Evolutionary conservation across 306 rosid species (phyloP), one percentile per base, ranked within the genome.

Genomic region (Lathyrus tuberosus): DNA sequence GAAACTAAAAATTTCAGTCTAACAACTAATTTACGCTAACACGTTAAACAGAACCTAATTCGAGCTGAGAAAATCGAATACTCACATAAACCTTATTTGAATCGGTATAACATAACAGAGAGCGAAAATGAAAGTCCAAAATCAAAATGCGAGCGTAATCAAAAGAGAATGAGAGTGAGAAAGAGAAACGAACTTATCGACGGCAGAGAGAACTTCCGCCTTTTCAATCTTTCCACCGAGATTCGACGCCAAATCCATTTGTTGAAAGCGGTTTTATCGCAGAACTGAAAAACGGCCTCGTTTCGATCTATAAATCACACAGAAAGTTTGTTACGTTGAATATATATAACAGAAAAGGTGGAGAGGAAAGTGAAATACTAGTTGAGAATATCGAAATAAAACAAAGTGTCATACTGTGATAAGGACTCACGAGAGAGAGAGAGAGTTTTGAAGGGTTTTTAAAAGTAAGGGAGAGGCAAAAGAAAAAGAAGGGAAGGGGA

Each of bases 171-270:
- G 1, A 62, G 16, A 3, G 3, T n/a, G n/a, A 42, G 33, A 15
- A 56, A 65, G 12, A 40, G 28, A 42, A 13, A 54, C 20, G 20
- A 63, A 93, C 98, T 84, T 82, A 1, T 88, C 90, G 70, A 93
- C 97, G 18, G 96, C 91, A 10, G 93, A 86, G 56, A 86, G 83
- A 43, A 93, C 94, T 12, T 90, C 79, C 16, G 8, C 43, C 69
- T 85, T 93, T 33, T 86, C 89, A n/a, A 93, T 76, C 84, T 90
- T 86, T 44, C 98, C 98, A 41, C 98, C 98, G 33, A 90, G 74
- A 35, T 91, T 96, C 5, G 91, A 85, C 59, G 94, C 94, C 74
- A 93, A 96, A 88, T 93, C 98, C 82, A 90, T 69, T 12, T 85
- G 86, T 71, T 84, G 81, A 78, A 86, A 74, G 83, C 67, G 44